These are phyloP conservation scores for Nemania serpens DNA, from an alignment of 2,329 filamentous ascomycete genomes.

Conservation along the genomic window DNA sequence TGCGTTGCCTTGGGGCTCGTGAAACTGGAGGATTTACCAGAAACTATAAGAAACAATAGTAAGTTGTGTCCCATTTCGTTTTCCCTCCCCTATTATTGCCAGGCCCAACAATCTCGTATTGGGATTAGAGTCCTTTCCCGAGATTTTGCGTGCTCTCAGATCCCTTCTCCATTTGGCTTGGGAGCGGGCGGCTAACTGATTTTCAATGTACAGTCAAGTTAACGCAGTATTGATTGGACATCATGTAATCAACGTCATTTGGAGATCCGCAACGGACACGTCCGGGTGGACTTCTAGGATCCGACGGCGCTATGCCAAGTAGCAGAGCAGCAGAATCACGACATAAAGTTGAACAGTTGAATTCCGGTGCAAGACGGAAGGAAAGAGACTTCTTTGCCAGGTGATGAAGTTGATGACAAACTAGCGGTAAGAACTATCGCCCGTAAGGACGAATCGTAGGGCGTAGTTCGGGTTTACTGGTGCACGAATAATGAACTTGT, in stretches of 20 bases:
- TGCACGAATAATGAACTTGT: neutral
- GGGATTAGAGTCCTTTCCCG: no score
- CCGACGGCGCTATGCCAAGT: no score
- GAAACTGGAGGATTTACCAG: slow-evolving; percentile 74
- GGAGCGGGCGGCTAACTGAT: slow-evolving; percentile 1
- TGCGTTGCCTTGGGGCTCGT: slow-evolving; percentile 77
- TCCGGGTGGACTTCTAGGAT: no score
- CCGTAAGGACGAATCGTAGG: neutral
- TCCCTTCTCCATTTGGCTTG: neutral
- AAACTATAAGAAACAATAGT: slow-evolving; percentile 63
- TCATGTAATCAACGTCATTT: neutral
- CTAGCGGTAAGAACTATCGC: neutral
- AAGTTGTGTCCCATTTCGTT: slow-evolving; percentile 70
- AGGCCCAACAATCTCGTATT: neutral
- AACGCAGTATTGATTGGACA: slow-evolving; percentile 9
- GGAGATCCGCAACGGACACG: neutral
- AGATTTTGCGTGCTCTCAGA: no score
- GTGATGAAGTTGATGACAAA: slow-evolving; percentile 10
- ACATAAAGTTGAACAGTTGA: no score
- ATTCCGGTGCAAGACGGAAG: neutral
- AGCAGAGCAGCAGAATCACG: no score
- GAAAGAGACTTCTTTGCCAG: neutral
- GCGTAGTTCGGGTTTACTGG: neutral
- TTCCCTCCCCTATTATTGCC: neutral
- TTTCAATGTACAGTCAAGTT: slow-evolving; percentile 18